A percentile compares a stretch with the other conserved stretches of the same genome.
phyloP scores from a whole-genome alignment of 2,329 filamentous ascomycete species.

The Monilinia aucupariae region DNA sequence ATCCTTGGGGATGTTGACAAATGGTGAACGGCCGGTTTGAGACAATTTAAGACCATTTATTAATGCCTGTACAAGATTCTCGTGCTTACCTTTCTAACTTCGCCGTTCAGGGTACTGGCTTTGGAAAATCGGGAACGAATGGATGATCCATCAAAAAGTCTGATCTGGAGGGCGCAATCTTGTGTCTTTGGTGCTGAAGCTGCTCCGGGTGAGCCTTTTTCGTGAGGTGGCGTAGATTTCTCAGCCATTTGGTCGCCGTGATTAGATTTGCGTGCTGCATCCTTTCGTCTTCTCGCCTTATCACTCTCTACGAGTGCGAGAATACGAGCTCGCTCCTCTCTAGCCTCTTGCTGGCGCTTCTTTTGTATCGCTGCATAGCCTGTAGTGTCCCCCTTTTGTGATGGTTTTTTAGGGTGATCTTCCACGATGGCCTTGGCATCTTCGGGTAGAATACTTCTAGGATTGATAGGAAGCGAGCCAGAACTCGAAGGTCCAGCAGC shows the following conservation, averaged over 20 bases:
- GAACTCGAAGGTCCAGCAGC: not conserved
- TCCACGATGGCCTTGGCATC: not conserved
- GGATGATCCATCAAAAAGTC: conserved; percentile 77
- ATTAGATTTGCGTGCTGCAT: conserved; percentile 46
- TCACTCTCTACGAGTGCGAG: conserved; percentile 72
- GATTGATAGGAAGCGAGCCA: not conserved
- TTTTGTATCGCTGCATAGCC: conserved; percentile 52
- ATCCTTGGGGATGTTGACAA: not conserved
- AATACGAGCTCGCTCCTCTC: conserved; percentile 65
- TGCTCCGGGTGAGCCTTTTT: conserved; percentile 11
- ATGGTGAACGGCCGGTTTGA: not conserved
- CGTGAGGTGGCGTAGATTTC: not conserved
- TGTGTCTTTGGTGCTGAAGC: conserved; percentile 19
- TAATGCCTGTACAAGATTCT: not conserved
- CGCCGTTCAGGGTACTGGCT: conserved; percentile 52
- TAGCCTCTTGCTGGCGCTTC: conserved; percentile 57
- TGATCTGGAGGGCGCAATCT: conserved; percentile 64
- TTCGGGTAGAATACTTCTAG: not conserved
- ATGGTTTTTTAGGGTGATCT: not conserved
- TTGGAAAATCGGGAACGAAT: conserved; percentile 68
- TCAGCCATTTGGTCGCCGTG: conserved; percentile 16
- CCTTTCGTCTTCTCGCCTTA: conserved; percentile 59
- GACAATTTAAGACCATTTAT: not conserved
- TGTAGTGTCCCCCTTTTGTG: conserved; percentile 36
- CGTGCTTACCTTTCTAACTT: conserved; percentile 51